phyloP scores from a whole-genome alignment of 495 filamentous ascomycete species.

The Penicillium robsamsonii region DNA sequence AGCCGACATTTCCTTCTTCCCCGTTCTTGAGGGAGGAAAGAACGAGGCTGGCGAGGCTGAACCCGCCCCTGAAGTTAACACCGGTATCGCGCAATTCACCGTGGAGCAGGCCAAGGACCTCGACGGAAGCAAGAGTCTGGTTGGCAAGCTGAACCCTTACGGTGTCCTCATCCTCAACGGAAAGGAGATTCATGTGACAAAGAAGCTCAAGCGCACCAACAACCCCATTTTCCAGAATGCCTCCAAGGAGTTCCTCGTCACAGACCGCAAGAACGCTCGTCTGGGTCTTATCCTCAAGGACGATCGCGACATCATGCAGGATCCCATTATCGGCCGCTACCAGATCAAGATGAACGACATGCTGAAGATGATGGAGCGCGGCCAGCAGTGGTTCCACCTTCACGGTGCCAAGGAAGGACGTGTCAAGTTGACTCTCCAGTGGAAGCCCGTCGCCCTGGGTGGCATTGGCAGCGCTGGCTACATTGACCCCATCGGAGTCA shows the following conservation, averaged over 20 bases:
- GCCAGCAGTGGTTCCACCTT: constrained; percentile 94
- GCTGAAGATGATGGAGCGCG: constrained; percentile 85
- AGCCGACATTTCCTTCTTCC: constrained; percentile 91
- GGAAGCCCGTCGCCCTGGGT: constrained; percentile 88
- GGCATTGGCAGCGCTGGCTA: constrained; percentile 85
- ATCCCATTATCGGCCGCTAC: constrained; percentile 84
- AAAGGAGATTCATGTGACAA: constrained; percentile 79
- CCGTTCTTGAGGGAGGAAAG: constrained; percentile 71
- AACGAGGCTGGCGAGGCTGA: constrained; percentile 73
- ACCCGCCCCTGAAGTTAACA: constrained; percentile 82
- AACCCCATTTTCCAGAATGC: constrained; percentile 91
- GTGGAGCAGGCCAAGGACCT: constrained; percentile 95
- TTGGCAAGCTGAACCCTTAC: constrained; percentile 89
- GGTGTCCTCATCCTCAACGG: constrained; percentile 83
- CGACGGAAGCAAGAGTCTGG: constrained; percentile 82
- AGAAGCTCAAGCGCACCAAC: constrained; percentile 93
- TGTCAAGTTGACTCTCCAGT: constrained; percentile 83
- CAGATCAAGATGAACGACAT: constrained; percentile 94
- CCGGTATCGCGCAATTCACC: constrained; percentile 88
- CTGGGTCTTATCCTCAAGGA: constrained; percentile 93
- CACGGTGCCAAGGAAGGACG: constrained; percentile 77
- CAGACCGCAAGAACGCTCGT: constrained; percentile 83
- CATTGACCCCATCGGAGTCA: constrained; percentile 86
- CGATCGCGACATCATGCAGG: constrained; percentile 77
- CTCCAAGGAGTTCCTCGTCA: constrained; percentile 89